phyloP scores from a whole-genome alignment of 2,329 filamentous ascomycete species.

The Dothiorella sarmentorum region DNA sequence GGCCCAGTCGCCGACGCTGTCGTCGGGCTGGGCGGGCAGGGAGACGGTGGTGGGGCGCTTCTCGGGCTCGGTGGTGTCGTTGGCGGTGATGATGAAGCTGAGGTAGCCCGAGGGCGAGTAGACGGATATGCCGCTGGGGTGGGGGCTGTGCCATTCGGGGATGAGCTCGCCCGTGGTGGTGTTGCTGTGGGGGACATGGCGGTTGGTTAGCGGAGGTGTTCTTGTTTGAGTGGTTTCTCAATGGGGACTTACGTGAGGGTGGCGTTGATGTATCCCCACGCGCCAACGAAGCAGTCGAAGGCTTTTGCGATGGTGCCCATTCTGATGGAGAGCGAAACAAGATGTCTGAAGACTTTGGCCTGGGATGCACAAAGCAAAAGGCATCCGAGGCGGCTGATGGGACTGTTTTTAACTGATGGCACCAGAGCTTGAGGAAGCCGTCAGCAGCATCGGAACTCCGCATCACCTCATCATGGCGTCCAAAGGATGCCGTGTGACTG shows the following conservation, averaged over 20 bases:
- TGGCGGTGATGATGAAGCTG: background rate
- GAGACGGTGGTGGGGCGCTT: background rate
- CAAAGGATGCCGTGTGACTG: background rate
- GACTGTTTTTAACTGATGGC: too few relatives aligned
- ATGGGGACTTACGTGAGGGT: background rate
- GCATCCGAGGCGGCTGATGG: background rate
- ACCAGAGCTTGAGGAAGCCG: too few relatives aligned
- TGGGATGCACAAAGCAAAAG: background rate
- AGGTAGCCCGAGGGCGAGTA: conserved; percentile 5
- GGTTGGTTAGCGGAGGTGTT: too few relatives aligned
- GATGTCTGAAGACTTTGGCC: background rate
- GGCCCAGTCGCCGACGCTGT: background rate
- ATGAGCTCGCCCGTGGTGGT: background rate
- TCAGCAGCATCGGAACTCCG: background rate
- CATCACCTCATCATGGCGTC: background rate
- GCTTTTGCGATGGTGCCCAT: background rate
- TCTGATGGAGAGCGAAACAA: background rate
- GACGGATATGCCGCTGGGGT: conserved; percentile 1
- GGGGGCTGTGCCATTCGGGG: background rate
- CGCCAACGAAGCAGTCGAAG: background rate
- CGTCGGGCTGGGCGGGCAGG: background rate
- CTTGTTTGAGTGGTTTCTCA: background rate
- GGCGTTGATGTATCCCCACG: background rate
- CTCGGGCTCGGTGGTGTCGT: conserved; percentile 7
- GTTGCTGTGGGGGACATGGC: background rate